Percentiles rank a stretch among this genome's conserved stretches.
Conservation (phyloP, 2,329 filamentous ascomycete genomes). For the Rhynchosporium secalis region DNA sequence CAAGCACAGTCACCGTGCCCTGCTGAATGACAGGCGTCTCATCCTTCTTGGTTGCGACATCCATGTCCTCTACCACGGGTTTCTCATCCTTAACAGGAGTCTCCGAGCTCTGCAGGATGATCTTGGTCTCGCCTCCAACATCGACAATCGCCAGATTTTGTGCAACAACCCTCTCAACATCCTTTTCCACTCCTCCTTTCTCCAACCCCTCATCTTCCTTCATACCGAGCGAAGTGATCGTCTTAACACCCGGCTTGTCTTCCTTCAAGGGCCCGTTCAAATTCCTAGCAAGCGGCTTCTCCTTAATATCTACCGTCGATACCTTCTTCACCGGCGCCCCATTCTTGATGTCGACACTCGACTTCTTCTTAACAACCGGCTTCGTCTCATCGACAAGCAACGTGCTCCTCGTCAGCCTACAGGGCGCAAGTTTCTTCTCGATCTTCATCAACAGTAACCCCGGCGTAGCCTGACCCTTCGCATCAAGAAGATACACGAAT, state of each 20-base stretch:
- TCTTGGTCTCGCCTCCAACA: not conserved
- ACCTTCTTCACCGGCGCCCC: not conserved
- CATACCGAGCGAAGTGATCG: not conserved
- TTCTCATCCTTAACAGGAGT: not conserved
- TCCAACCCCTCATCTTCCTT: not conserved
- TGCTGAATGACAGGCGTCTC: not conserved
- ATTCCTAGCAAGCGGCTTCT: not conserved
- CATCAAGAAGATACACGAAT: slow-evolving; percentile 74
- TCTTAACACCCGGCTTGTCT: not conserved
- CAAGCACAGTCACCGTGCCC: not conserved
- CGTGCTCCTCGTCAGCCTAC: slow-evolving; percentile 3
- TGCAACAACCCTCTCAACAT: not conserved
- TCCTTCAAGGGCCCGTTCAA: not conserved
- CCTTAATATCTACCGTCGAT: not conserved
- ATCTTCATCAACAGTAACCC: slow-evolving; percentile 75
- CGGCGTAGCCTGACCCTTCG: slow-evolving; percentile 62
- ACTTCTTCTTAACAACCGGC: not conserved
- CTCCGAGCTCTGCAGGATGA: not conserved
- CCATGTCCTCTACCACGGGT: not conserved
- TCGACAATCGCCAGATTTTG: not conserved
- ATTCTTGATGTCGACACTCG: not conserved
- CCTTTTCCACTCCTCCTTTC: not conserved
- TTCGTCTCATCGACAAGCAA: slow-evolving; percentile 4
- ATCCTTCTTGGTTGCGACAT: not conserved
- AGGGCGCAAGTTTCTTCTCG: slow-evolving; percentile 50